phyloP scores from a whole-genome alignment of 2,329 filamentous ascomycete species.

The Fusarium veterinarium region DNA sequence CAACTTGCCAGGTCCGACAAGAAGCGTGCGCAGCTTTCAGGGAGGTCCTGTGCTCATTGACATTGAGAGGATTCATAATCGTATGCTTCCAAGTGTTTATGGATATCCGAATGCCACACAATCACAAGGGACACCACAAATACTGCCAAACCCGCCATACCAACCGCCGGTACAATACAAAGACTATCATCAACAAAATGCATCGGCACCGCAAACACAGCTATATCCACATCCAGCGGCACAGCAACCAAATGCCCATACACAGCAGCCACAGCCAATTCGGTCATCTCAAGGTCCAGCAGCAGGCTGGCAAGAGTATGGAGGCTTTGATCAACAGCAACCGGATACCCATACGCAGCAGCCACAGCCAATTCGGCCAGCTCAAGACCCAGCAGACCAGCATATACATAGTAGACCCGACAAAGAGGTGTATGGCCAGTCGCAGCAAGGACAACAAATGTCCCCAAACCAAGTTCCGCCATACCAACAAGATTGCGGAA shows the following conservation, averaged over 20 bases:
- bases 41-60: conserved; percentile 18
- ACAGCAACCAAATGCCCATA: neutral
- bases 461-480: neutral
- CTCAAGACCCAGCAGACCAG: neutral
- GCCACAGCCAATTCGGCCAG: too few species aligned
- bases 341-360: neutral
- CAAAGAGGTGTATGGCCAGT: neutral
- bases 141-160: neutral
- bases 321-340: neutral
- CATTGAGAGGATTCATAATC: neutral
- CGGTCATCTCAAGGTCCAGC: neutral
- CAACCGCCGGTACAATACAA: neutral
- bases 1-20: too few species aligned
- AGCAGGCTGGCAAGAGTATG: neutral
- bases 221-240: neutral
- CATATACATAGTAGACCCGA: too few species aligned
- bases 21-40: neutral
- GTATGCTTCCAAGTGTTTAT: neutral
- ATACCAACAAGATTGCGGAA: neutral
- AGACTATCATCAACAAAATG: neutral
- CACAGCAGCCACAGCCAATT: too few species aligned
- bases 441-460: neutral
- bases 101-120: neutral
- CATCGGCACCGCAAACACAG: neutral
- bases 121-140: neutral